phyloP scores from a whole-genome alignment of 768 basidiomycete species.

The Serendipita vermifera region DNA sequence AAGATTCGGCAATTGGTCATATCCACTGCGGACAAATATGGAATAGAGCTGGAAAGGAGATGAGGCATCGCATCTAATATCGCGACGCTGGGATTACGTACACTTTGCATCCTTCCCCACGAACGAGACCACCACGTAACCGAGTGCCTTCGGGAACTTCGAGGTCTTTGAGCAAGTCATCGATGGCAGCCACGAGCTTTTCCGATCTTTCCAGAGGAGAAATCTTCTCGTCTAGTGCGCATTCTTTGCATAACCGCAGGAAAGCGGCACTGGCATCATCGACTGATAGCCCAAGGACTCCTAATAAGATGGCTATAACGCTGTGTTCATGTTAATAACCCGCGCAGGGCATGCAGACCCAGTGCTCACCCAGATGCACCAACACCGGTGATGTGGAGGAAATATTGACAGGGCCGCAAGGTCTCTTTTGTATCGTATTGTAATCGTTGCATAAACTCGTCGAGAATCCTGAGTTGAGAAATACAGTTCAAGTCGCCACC shows the following conservation, averaged over 20 bases:
- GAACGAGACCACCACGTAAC: too few relatives aligned
- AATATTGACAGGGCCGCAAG: background rate
- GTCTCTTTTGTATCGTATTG: background rate
- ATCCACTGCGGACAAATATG: background rate
- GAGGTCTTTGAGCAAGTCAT: background rate
- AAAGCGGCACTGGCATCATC: background rate
- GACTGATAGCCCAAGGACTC: background rate
- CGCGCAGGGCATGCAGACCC: too few relatives aligned
- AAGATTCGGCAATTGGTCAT: background rate
- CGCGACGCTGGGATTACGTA: too few relatives aligned
- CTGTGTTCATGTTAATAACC: background rate
- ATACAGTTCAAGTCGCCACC: background rate
- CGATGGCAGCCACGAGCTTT: background rate
- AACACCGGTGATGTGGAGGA: background rate
- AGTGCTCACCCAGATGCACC: background rate
- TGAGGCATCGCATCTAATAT: too few relatives aligned
- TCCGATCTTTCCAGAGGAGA: background rate
- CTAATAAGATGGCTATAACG: background rate
- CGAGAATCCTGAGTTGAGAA: background rate
- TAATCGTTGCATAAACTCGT: conserved; percentile 3
- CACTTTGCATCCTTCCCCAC: too few relatives aligned
- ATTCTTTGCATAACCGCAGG: background rate
- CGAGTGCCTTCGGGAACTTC: background rate
- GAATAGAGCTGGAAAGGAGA: too few relatives aligned
- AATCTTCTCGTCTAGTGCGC: background rate